phyloP scores from a whole-genome alignment of 257 asterid species.

The Solanum pimpinellifolium region DNA sequence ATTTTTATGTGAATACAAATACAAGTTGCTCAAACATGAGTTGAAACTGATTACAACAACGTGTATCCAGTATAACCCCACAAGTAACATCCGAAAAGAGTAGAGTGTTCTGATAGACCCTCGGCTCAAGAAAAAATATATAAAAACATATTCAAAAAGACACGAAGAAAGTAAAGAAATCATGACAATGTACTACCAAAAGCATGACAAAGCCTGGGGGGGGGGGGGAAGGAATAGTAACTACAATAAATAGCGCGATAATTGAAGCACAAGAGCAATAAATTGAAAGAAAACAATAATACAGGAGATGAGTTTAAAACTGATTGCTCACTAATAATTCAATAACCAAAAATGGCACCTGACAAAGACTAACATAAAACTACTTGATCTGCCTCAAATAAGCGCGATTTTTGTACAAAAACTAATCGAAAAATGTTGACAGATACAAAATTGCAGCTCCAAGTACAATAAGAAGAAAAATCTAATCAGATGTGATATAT shows the following conservation, averaged over 20 bases:
- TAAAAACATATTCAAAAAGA: not conserved
- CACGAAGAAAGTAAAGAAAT: not conserved
- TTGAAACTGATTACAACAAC: not conserved
- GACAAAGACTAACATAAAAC: not conserved
- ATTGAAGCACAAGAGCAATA: not conserved
- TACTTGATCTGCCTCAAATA: not conserved
- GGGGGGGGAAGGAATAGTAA: not conserved
- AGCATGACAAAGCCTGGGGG: not conserved
- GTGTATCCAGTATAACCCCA: not conserved
- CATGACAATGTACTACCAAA: not conserved
- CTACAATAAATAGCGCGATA: not conserved
- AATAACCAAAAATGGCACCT: not conserved
- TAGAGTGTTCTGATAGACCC: not conserved
- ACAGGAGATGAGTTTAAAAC: not conserved
- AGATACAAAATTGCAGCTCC: not conserved
- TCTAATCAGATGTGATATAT: not conserved
- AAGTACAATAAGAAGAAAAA: not conserved
- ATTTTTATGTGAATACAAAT: not conserved
- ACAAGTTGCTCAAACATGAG: not conserved
- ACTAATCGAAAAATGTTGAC: not conserved
- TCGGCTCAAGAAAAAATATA: not conserved
- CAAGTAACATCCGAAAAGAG: accelerated
- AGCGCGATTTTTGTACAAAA: not conserved
- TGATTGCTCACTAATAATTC: not conserved
- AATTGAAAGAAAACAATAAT: not conserved